Base-by-base conservation (phyloP, 345 rosid genomes). In the Eucalyptus coolabah region DNA sequence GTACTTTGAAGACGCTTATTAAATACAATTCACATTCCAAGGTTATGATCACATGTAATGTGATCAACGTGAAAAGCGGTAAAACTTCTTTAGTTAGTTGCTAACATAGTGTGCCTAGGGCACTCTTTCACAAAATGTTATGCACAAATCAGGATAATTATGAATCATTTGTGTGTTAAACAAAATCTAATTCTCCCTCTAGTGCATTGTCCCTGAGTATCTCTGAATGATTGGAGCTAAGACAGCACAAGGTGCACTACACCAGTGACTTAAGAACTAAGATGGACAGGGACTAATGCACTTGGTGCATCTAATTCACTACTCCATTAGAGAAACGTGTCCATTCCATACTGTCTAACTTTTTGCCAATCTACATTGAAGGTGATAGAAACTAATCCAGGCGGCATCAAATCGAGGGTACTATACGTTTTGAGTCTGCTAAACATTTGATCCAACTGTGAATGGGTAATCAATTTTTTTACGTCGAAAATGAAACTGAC, bases 401-500 rank as follows among this genome's bases (percentile, higher is more conserved):
- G 72, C 2, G 37, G 72, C 72, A 63, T 63, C 34, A 30, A 30
- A 63, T 30, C 5, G 3, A 63, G 59, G 24, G 59, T 19, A 21
- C 26, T 53, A 19, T 19, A 53, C 11, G 2, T 53, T 53, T 53
- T 19, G 59, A 19, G 11, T 53, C 5, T 1, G 0, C 9, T 19
- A 4, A 53, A 24, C 59, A 19, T 53, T 53, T 53, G 10, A 53
- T 19, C 26, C 23, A 53, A 53, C 0, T 53, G 26, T 53, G 11
- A 8, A 53, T 53, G 59, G 59, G n/a, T 26, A 59, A 59, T 5
- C 7, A 3, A 59, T 19, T 59, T 10, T 59, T 26, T 59, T 59
- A 26, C 0, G 3, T 7, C 2, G 2, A 12, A 26, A 12, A 3
- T 4, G 67, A 59, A 59, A 59, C 3, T 5, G 0, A 59, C 4